phyloP scores from a whole-genome alignment of 805 yeast genomes.

The Hanseniaspora mollemarum region DNA sequence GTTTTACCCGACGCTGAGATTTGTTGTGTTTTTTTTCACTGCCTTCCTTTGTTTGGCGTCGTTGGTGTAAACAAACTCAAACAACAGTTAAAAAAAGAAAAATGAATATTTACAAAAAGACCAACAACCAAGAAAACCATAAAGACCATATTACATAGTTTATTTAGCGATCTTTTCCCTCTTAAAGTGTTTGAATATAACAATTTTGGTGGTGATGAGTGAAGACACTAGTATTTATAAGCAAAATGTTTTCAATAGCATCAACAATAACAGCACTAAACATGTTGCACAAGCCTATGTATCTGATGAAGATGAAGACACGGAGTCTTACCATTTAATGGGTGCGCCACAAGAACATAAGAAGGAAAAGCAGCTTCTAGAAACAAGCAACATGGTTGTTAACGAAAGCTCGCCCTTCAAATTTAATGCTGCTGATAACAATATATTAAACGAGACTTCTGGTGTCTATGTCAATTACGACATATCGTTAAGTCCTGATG shows the following conservation, averaged over 20 bases:
- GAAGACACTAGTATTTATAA: background rate
- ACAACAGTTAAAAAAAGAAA: background rate
- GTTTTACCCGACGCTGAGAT: background rate
- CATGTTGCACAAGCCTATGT: background rate
- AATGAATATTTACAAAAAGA: background rate
- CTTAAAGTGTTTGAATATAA: no score
- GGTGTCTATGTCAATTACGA: background rate
- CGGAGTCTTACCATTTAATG: background rate
- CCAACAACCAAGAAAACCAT: background rate
- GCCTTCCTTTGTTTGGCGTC: background rate
- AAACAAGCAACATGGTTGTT: background rate
- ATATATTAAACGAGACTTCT: background rate
- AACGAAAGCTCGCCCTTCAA: background rate
- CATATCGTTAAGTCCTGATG: conserved; percentile 2
- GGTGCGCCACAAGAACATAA: background rate
- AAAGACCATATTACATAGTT: background rate
- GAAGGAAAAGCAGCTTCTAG: background rate
- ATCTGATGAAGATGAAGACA: conserved; percentile 1
- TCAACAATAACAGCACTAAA: background rate
- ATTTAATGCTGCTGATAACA: background rate
- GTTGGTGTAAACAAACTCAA: background rate
- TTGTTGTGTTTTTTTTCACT: background rate
- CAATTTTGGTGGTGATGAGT: no score
- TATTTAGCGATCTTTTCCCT: no score
- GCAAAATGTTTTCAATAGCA: conserved; percentile 8